These are phyloP conservation scores for Arthrobotrys conoides DNA, from an alignment of 2,329 filamentous ascomycete species.

Conservation along the genomic window DNA sequence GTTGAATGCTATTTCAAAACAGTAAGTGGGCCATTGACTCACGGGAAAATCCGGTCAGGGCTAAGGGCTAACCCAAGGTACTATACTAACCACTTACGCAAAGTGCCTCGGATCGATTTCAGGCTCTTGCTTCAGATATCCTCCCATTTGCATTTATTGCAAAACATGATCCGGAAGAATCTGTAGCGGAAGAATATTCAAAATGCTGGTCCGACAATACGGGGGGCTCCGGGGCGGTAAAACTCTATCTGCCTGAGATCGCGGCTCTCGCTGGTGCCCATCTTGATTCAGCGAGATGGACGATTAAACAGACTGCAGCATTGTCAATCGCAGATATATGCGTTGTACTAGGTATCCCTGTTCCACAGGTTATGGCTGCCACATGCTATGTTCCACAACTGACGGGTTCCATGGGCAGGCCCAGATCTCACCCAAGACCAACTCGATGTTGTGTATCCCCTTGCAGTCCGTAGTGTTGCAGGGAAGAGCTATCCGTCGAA, in stretches of 20 bases:
- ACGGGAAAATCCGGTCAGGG: constrained; percentile 5
- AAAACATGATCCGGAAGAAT: constrained; percentile 85
- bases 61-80: constrained; percentile 28
- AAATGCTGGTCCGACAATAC: constrained; percentile 93
- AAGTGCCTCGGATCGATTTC: constrained; percentile 85
- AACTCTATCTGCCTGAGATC: constrained; percentile 88
- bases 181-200: constrained; percentile 82
- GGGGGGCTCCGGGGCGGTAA: constrained; percentile 83
- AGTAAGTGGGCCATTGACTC: constrained; percentile 60
- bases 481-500: constrained; percentile 96
- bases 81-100: constrained; percentile 39
- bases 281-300: constrained; percentile 87
- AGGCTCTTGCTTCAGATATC: constrained; percentile 79
- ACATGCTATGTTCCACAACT: constrained; percentile 61
- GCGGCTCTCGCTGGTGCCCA: constrained; percentile 76
- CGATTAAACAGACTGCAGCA: constrained; percentile 88
- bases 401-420: constrained; percentile 64
- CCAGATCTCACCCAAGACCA: constrained; percentile 75
- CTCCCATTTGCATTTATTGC: constrained; percentile 90
- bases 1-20: constrained; percentile 84
- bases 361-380: constrained; percentile 63
- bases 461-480: constrained; percentile 82
- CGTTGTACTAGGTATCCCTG: constrained; percentile 75
- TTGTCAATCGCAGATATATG: constrained; percentile 83
- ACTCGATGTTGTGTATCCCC: constrained; percentile 81